These are phyloP conservation scores for Monosporascus sp. DNA, from an alignment of 2,329 filamentous ascomycete genomes.

Conservation along the genomic window DNA sequence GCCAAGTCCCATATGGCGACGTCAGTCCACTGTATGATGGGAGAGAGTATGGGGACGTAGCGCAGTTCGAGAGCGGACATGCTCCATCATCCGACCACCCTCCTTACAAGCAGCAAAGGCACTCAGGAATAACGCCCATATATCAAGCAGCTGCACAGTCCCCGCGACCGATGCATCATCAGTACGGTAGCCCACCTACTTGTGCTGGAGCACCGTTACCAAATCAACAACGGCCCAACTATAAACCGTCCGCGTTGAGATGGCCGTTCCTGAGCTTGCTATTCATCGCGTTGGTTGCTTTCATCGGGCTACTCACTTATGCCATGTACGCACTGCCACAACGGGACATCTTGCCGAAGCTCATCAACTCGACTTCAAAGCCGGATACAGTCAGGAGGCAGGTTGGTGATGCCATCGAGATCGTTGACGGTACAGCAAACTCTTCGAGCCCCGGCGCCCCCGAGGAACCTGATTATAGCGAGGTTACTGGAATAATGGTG, in stretches of 20 bases:
- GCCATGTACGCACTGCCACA: slow-evolving; percentile 12
- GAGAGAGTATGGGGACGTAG: background rate
- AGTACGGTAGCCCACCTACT: too few species aligned
- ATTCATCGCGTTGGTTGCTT: slow-evolving; percentile 6
- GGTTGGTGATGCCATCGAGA: background rate
- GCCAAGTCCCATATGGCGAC: background rate
- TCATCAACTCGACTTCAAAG: background rate
- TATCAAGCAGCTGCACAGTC: background rate
- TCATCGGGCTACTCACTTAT: slow-evolving; percentile 11
- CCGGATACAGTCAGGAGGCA: background rate
- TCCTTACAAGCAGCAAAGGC: background rate
- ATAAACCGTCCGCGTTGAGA: slow-evolving; percentile 14
- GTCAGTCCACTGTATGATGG: background rate
- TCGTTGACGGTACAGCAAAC: too few species aligned
- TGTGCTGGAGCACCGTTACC: too few species aligned
- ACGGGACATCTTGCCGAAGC: slow-evolving; percentile 2
- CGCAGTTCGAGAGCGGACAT: background rate
- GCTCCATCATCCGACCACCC: background rate
- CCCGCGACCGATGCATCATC: background rate
- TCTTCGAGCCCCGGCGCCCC: too few species aligned
- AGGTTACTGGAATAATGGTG: too few species aligned
- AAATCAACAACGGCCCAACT: slow-evolving; percentile 8
- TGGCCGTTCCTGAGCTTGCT: slow-evolving; percentile 15
- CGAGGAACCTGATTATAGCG: too few species aligned
- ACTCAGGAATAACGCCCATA: background rate